Evolutionary conservation across 176 grass and related monocot genomes (phyloP).

Genomic region (Chloris gayana): DNA sequence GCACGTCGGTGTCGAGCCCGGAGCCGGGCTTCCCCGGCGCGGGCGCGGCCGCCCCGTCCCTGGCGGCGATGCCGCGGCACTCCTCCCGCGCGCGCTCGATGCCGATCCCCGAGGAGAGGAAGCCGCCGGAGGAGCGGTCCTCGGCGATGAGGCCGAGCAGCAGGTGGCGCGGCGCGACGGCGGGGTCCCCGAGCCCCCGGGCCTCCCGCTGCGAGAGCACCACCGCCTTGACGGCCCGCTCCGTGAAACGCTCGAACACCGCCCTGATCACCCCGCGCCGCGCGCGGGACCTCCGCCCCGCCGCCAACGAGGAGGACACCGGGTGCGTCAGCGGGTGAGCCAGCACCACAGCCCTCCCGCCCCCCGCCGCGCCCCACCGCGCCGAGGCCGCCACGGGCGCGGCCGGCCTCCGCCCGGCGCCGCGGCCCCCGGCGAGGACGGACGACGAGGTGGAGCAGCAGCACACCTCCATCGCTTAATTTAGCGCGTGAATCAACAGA

Average conservation of each 20-base stretch:
- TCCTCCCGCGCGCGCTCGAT: constrained; percentile 76
- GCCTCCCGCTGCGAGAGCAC: constrained; percentile 90
- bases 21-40: constrained; percentile 1
- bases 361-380: constrained; percentile 26
- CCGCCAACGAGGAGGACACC: not conserved
- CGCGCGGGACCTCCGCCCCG: constrained; percentile 3
- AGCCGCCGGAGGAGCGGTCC: constrained; percentile 61
- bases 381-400: constrained; percentile 24
- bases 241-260: constrained; percentile 88
- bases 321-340: constrained; percentile 27
- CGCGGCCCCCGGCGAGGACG: not conserved
- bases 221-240: constrained; percentile 77
- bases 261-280: constrained; percentile 41
- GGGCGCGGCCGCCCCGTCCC: not conserved
- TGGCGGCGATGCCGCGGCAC: constrained; percentile 51
- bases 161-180: constrained; percentile 84
- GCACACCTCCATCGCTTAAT: constrained; percentile 50
- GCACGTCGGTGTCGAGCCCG: constrained; percentile 59
- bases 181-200: constrained; percentile 53
- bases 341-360: constrained; percentile 44
- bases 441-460: constrained; percentile 52
- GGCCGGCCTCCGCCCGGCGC: not conserved
- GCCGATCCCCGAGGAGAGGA: constrained; percentile 77
- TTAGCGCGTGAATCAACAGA: not conserved
- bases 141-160: constrained; percentile 85